phyloP scores from a whole-genome alignment of 169 alveolate species.

The Eimeria tenella region DNA sequence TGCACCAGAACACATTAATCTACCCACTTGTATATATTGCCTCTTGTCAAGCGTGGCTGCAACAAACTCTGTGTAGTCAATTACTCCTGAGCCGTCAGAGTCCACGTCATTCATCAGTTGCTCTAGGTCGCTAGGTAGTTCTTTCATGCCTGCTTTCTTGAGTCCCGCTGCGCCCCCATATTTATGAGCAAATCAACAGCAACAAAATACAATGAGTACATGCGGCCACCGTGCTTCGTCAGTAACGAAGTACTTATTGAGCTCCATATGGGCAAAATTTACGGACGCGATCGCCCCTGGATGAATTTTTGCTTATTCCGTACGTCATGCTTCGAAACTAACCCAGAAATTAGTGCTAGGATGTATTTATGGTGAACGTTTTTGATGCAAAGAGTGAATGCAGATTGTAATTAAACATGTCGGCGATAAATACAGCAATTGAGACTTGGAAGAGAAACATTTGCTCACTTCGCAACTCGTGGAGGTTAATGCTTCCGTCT shows the following conservation, averaged over 20 bases:
- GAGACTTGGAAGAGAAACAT: not conserved
- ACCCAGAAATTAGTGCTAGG: too few species aligned
- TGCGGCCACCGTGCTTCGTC: too few species aligned
- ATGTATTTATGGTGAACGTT: too few species aligned
- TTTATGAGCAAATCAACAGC: not conserved
- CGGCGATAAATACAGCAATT: not conserved
- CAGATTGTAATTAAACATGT: not conserved
- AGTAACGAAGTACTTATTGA: too few species aligned
- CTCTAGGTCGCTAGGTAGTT: constrained; percentile 86
- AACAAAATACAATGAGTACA: not conserved
- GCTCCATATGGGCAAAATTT: too few species aligned
- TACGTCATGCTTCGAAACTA: too few species aligned
- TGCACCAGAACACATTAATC: not conserved
- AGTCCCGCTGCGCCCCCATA: constrained; percentile 67
- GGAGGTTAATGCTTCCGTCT: constrained; percentile 92
- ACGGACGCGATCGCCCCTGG: too few species aligned
- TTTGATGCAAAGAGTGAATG: not conserved
- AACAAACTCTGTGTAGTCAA: constrained; percentile 95
- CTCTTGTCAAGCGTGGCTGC: constrained; percentile 94
- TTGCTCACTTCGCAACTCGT: constrained; percentile 76
- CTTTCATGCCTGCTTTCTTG: constrained; percentile 79
- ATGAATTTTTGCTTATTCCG: too few species aligned
- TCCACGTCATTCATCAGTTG: constrained; percentile 89
- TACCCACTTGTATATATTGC: constrained; percentile 74
- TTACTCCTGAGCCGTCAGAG: constrained; percentile 91